Base-by-base conservation (phyloP, 352 stramenopile species). In the Elongisporangium prolatum region DNA sequence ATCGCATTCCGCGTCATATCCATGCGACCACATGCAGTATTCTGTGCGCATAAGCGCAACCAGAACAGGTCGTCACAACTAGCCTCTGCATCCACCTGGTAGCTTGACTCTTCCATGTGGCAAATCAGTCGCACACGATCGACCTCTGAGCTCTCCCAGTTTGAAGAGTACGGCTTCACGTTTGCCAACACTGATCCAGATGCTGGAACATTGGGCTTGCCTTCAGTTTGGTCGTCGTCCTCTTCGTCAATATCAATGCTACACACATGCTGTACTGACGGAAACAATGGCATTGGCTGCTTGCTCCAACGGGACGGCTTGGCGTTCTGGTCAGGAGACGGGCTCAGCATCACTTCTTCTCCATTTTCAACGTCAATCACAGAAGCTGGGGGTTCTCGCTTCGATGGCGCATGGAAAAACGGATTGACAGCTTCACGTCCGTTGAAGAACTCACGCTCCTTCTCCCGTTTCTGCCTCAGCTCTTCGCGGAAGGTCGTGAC, bases 371-470 rank as follows among this genome's bases (percentile, higher is more conserved):
- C 59, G 34, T 71, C 67, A 14, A 64, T 66, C 22, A 58, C 24
- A 13, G 28, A 6, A 13, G 28, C 8, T 9, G 28, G 28, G 9
- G 28, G 28, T 40, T 40, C 28, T 40, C 28, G 28, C 28, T 40
- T 40, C 4, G 28, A 40, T 9, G 65, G 76, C 8, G 72, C 64
- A 34, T 88, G 69, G 56, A 92, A 92, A 53, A 92, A 92, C 14
- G 83, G 77, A 25, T 89, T 90, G 11, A 74, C 64, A 2, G 58
- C 68, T 24, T 77, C 77, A 4, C 60, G 55, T 10, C 74, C 76
- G n/a, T 64, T 72, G 48, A 89, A 92, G 55, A 91, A 92, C 21
- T 69, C 78, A 17, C 81, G 57, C 59, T 92, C 83, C 17, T 84
- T 84, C 52, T 92, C 83, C 5, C 83, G 80, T 20, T 77, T 76